Evolutionary conservation across 2,329 filamentous ascomycete species (phyloP).

Genomic region (Ophiostoma tasmaniense): DNA sequence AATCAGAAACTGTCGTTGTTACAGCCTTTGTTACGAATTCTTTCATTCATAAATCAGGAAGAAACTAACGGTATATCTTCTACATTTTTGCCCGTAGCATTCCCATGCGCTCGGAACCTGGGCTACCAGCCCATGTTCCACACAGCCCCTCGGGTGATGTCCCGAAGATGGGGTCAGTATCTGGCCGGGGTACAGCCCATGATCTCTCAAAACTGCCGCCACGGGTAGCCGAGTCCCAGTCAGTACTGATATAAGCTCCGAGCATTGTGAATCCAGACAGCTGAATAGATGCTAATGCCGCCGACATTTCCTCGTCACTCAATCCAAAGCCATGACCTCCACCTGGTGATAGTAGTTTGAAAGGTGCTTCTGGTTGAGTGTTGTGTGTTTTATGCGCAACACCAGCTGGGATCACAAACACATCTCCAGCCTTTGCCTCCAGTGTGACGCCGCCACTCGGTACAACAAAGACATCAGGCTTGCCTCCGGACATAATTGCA

Average conservation of each 20-base stretch:
- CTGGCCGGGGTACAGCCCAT: background rate
- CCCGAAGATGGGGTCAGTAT: background rate
- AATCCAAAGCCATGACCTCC: background rate
- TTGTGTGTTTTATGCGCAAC: background rate
- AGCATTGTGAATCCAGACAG: background rate
- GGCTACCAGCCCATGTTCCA: background rate
- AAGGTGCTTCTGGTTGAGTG: background rate
- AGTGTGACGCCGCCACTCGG: background rate
- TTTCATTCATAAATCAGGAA: too few species aligned
- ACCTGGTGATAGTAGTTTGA: background rate
- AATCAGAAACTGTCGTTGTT: background rate
- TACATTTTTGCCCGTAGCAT: background rate
- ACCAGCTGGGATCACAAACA: background rate
- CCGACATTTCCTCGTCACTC: background rate
- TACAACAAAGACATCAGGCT: background rate
- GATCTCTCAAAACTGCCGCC: background rate
- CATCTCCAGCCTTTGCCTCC: background rate
- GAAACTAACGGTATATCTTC: background rate
- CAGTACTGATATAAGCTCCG: background rate
- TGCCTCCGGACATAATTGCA: background rate
- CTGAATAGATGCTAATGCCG: background rate
- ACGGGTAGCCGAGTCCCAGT: background rate
- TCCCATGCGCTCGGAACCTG: background rate
- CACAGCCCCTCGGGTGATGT: background rate
- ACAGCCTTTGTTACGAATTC: background rate